These are phyloP conservation scores for Sparassis latifolia DNA, from an alignment of 1,284 basidiomycete species.

Conservation along the genomic window DNA sequence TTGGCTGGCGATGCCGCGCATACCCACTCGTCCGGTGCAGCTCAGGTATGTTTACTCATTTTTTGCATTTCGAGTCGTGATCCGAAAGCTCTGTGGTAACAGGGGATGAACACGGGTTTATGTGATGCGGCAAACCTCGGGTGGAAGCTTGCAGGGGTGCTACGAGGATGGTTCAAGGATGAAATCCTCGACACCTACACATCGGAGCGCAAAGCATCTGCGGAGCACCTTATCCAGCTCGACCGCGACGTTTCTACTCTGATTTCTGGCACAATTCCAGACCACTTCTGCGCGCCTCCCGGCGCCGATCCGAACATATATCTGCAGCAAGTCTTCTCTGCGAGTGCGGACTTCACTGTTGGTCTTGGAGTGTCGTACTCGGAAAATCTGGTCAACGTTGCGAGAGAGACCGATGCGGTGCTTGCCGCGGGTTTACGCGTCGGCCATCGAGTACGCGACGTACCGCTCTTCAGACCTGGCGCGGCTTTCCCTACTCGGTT, in stretches of 20 bases:
- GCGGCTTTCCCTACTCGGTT: neutral
- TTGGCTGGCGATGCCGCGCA: slow-evolving; percentile 7
- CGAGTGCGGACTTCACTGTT: slow-evolving; percentile 3
- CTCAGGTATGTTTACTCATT: slow-evolving; percentile 2
- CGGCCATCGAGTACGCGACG: slow-evolving; percentile 4
- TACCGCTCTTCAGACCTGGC: neutral
- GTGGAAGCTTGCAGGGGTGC: slow-evolving; percentile 7
- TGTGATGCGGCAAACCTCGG: slow-evolving; percentile 7
- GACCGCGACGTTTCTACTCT: slow-evolving; percentile 7
- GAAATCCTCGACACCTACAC: slow-evolving; percentile 6
- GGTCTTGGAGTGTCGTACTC: slow-evolving; percentile 5
- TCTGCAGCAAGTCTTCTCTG: neutral
- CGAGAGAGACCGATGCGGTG: neutral
- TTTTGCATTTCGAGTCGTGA: neutral
- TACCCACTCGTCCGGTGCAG: slow-evolving; percentile 4
- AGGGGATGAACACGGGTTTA: slow-evolving; percentile 8
- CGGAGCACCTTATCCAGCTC: slow-evolving; percentile 7
- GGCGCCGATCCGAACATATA: slow-evolving; percentile 2
- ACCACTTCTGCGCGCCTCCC: slow-evolving; percentile 3
- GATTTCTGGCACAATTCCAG: slow-evolving; percentile 6
- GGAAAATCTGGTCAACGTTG: slow-evolving; percentile 4
- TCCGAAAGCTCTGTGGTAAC: neutral
- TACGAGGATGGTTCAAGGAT: slow-evolving; percentile 2
- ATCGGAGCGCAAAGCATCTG: slow-evolving; percentile 4
- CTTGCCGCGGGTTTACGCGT: neutral